Conservation (phyloP, 1,139 yeast genomes). For the Ogataea hybrid region DNA sequence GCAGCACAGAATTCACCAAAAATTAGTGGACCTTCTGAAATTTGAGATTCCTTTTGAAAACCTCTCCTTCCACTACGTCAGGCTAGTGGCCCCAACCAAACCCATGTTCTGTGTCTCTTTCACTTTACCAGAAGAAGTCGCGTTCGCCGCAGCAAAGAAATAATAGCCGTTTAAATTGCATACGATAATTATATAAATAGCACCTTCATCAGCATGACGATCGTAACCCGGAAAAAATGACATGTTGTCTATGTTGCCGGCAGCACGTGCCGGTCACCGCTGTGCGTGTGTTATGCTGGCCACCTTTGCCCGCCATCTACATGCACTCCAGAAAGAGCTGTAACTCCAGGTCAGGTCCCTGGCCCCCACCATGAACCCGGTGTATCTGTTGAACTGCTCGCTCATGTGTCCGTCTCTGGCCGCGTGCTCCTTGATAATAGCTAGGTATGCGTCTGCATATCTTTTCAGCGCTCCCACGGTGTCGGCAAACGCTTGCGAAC, state of each 20-base stretch:
- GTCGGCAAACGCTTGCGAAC: constrained; percentile 44
- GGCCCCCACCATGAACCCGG: constrained; percentile 90
- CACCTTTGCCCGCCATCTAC: constrained; percentile 56
- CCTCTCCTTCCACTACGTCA: constrained; percentile 72
- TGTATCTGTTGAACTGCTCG: constrained; percentile 81
- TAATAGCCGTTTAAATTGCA: background rate
- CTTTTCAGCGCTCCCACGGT: constrained; percentile 46
- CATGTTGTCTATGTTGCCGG: background rate
- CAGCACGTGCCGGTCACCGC: background rate
- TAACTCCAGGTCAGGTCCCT: constrained; percentile 88
- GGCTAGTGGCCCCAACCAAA: constrained; percentile 95
- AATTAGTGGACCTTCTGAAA: constrained; percentile 55
- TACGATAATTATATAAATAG: background rate
- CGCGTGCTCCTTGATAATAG: constrained; percentile 68
- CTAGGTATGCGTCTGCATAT: constrained; percentile 76
- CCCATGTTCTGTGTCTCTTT: constrained; percentile 93
- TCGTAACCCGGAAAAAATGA: constrained; percentile 7
- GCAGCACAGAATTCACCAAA: constrained; percentile 57
- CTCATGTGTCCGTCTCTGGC: constrained; percentile 75
- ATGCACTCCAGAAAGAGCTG: constrained; percentile 71
- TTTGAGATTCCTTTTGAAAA: constrained; percentile 45
- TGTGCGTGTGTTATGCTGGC: constrained; percentile 20
- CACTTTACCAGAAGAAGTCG: constrained; percentile 73
- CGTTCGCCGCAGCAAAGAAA: constrained; percentile 39
- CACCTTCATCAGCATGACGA: background rate